Conservation (phyloP, 2,329 filamentous ascomycete species). For the Penicillium crustosum region DNA sequence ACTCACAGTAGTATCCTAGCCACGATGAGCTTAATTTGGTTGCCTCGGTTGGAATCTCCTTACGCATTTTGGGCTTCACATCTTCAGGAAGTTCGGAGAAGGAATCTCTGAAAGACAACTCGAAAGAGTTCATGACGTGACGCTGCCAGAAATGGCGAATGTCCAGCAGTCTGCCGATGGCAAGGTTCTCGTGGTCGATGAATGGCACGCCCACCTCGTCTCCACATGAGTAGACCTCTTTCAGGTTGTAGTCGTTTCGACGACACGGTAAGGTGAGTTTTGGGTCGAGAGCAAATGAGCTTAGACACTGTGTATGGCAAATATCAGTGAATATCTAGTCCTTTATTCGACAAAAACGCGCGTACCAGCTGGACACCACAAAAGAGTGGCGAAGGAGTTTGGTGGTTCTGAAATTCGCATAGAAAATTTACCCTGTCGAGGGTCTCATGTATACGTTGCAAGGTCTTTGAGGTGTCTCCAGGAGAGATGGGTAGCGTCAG, state of each 20-base stretch:
- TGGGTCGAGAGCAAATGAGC: conserved; percentile 36
- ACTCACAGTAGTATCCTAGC: conserved; percentile 40
- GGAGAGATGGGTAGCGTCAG: conserved; percentile 6
- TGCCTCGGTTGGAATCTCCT: conserved; percentile 6
- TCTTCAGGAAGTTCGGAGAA: conserved; percentile 20
- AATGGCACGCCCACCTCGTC: conserved; percentile 8
- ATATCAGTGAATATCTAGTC: conserved; percentile 11
- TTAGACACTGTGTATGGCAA: conserved; percentile 30
- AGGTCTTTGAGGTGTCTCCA: conserved; percentile 23
- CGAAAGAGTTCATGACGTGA: conserved; percentile 35
- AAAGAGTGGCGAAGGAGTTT: conserved; percentile 25
- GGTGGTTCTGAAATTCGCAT: conserved; percentile 19
- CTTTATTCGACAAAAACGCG: neutral
- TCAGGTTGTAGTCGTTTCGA: conserved; percentile 36
- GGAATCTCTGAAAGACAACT: conserved; percentile 29
- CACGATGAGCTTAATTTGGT: conserved; percentile 23
- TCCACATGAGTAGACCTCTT: conserved; percentile 29
- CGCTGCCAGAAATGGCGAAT: conserved; percentile 46
- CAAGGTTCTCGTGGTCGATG: conserved; percentile 21
- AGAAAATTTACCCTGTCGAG: conserved; percentile 26
- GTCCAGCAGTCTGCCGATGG: conserved; percentile 37
- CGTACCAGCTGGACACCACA: conserved; percentile 35
- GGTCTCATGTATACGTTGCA: conserved; percentile 21
- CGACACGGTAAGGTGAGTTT: conserved; percentile 23
- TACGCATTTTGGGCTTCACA: conserved; percentile 24